Conservation (phyloP, 2,329 filamentous ascomycete genomes). For the Pseudogymnoascus sp. region DNA sequence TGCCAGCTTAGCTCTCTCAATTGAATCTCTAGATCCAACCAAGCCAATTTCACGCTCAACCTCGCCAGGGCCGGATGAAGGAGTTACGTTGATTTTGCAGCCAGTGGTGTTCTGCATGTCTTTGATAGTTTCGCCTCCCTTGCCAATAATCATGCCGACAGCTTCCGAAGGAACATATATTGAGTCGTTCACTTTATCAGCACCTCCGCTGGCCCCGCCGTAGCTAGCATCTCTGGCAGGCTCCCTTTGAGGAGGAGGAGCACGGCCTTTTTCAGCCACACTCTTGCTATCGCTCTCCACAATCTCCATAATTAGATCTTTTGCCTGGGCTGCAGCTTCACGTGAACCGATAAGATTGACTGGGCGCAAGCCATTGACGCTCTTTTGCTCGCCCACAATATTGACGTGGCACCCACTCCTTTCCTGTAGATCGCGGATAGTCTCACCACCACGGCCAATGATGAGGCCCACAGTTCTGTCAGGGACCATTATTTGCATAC, state of each 20-base stretch:
- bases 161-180: constrained; percentile 84
- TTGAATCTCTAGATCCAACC: constrained; percentile 68
- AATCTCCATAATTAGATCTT: constrained; percentile 86
- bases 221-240: constrained; percentile 35
- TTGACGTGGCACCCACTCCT: constrained; percentile 92
- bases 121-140: constrained; percentile 87
- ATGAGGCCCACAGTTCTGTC: constrained; percentile 89
- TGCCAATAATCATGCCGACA: constrained; percentile 94
- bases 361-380: constrained; percentile 78
- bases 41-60: constrained; percentile 80
- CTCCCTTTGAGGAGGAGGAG: constrained; percentile 35
- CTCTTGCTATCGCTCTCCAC: constrained; percentile 77
- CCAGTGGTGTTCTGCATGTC: constrained; percentile 83
- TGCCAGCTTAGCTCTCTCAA: constrained; percentile 70
- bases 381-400: constrained; percentile 89
- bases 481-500: constrained; percentile 88
- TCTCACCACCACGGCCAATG: constrained; percentile 88
- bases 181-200: constrained; percentile 70
- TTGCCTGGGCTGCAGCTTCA: constrained; percentile 66
- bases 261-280: constrained; percentile 27
- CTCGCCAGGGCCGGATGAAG: constrained; percentile 68
- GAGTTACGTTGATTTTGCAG: constrained; percentile 92
- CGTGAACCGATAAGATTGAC: constrained; percentile 82
- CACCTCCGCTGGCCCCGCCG: constrained; percentile 31
- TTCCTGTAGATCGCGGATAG: constrained; percentile 86